Base-by-base conservation (phyloP, 108 stramenopile species). In the Skeletonema grethae region DNA sequence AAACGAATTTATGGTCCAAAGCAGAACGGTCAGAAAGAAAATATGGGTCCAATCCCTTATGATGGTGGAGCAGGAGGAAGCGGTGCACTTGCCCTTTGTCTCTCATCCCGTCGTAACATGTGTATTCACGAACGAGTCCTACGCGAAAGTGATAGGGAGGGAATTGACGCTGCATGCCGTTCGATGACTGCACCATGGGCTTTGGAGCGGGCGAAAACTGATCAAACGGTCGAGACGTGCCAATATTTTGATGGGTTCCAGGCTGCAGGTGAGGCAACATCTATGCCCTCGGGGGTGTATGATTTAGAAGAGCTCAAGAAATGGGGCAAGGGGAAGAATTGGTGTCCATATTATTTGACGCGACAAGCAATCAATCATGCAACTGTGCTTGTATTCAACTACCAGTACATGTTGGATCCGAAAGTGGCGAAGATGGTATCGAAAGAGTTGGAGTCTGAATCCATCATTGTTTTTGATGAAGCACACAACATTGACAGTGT, bases 321-420 rank as follows among this genome's bases (percentile, higher is more conserved):
- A 34, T 94, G 98, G 85, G 99, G 98, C 8, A 79, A 87, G 72
- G 75, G 78, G 15, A 87, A 88, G 34, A 85, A 88, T 22, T 99
- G 98, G 98, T 99, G 99, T 76, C 99, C 99, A 8, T 99, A 99
- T 75, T 99, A 97, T 71, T 65, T 99, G 61, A 95, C 99, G 5
- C 84, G 99, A 45, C 95, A 97, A 72, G 95, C 95, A 18, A 95
- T 99, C 79, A 92, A 96, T 71, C 97, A 97, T 70, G 98, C 99
- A 48, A 97, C 96, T 65, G 89, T 99, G 28, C 71, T 99, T 13
- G 97, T 98, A 8, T 99, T 98, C 87, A 99, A 99, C 72, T 99
- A 99, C 76, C 99, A 99, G 82, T 99, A 99, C 81, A 98, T 99
- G 97, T 92, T 99, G 8, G 98, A 99, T 87, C 99, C 99, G 9